Base-by-base conservation (phyloP, 2,329 filamentous ascomycete species). In the Aurifilum marmelostoma region DNA sequence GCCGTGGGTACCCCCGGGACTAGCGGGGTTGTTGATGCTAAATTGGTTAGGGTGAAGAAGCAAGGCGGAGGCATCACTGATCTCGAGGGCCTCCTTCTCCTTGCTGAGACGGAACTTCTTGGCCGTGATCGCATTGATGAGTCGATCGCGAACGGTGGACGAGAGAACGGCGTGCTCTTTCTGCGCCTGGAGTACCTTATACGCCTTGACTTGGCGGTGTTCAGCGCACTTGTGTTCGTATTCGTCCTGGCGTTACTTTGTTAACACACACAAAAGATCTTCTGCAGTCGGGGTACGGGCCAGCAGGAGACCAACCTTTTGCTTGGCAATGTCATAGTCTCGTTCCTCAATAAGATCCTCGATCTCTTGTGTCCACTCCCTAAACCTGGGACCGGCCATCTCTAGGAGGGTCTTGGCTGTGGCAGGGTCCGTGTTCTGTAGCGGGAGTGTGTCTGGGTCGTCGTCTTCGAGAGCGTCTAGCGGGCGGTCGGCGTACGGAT, bases 271-370 rank as follows among this genome's bases (percentile, higher is more conserved):
- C 2, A 29, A 34, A 1, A 43, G 11, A 47, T n/a, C 43, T n/a
- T 21, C 21, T 21, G 16, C 24, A n/a, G 29, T 9, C 1, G 12
- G 21, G n/a, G 27, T 39, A 61, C 16, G 14, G 14, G 18, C 1
- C 9, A 27, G 52, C 16, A 27, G 58, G 27, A 39, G 69, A 79
- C 88, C 76, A 84, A 97, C 96, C 85, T 92, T 91, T 73, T 97
- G 87, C 76, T 91, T 88, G 8, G 92, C 90, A 76, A 98, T 82
- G 74, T 94, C 89, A 72, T 92, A 90, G 82, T 99, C 96, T 74
- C 93, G 88, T 75, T 93, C 88, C 79, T 98, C 94, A 73, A 97
- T 89, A 9, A 93, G 87, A 78, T 97, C 91, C 77, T 97, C 97
- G 66, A 97, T 88, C 71, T 95, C 89, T 73, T 93, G 88, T 27